Evolutionary conservation across 306 rosid genomes (phyloP).

Genomic region (Betula pendula): DNA sequence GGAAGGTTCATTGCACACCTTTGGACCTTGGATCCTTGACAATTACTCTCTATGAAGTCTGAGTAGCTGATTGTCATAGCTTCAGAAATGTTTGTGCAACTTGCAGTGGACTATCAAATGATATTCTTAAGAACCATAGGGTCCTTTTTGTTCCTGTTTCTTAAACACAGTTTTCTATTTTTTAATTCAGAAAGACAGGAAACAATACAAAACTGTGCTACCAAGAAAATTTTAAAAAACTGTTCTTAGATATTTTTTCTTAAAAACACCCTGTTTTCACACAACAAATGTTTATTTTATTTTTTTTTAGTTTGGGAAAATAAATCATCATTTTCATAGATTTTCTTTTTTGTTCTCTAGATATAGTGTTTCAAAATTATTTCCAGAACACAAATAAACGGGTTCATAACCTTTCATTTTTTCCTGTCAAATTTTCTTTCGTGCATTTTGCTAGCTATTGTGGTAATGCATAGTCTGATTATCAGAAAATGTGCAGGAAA

Average conservation of each 20-base stretch:
- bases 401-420: neutral
- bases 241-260: neutral
- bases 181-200: neutral
- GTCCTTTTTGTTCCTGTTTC: too few relatives aligned
- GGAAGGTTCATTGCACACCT: too few relatives aligned
- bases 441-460: slow-evolving; percentile 10
- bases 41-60: too few relatives aligned
- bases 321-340: neutral
- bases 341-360: neutral
- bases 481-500: slow-evolving; percentile 45
- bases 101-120: too few relatives aligned
- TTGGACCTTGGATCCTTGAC: too few relatives aligned
- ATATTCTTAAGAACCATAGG: too few relatives aligned
- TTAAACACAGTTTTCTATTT: too few relatives aligned
- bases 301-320: neutral
- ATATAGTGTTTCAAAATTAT: neutral
- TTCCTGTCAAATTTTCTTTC: neutral
- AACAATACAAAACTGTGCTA: neutral
- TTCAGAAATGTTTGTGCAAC: too few relatives aligned
- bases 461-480: slow-evolving; percentile 4
- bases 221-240: neutral
- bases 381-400: neutral
- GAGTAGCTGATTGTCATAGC: too few relatives aligned
- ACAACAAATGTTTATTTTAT: too few relatives aligned
- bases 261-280: neutral